A percentile compares a stretch with the other conserved stretches of the same genome.
Evolutionary conservation across 169 alveolate genomes (phyloP).

Genomic region (Cryptosporidium meleagridis): DNA sequence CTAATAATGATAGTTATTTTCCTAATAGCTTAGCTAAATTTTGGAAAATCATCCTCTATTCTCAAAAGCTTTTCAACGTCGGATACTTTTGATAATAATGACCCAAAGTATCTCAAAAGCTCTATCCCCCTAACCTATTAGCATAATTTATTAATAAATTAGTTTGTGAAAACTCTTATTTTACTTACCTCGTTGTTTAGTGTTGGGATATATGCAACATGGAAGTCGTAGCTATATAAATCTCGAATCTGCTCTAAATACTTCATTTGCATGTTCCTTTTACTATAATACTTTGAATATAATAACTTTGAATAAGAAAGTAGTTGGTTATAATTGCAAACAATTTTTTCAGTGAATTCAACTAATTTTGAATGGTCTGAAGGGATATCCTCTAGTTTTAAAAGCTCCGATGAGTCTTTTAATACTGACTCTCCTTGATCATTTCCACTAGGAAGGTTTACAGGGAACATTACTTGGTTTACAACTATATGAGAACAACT

Average conservation of each 20-base stretch:
- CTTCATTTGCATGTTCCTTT: slow-evolving; percentile 93
- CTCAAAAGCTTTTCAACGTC: slow-evolving; percentile 20
- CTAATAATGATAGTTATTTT: neutral
- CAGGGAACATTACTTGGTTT: slow-evolving; percentile 95
- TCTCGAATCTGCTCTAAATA: slow-evolving; percentile 94
- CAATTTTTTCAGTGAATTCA: slow-evolving; percentile 13
- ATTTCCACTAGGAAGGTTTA: slow-evolving; percentile 71
- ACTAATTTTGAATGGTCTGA: slow-evolving; percentile 1
- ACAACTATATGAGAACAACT: slow-evolving; percentile 96
- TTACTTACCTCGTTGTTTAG: slow-evolving; percentile 90
- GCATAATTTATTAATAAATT: neutral
- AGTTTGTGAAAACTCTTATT: neutral
- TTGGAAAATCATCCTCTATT: slow-evolving; percentile 27
- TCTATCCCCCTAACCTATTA: slow-evolving; percentile 79
- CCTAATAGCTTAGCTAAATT: neutral
- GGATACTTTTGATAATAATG: slow-evolving; percentile 23
- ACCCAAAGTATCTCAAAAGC: slow-evolving; percentile 55
- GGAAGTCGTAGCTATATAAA: slow-evolving; percentile 94
- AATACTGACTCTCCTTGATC: neutral
- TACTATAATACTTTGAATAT: slow-evolving; percentile 85
- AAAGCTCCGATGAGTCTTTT: neutral
- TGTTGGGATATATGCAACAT: slow-evolving; percentile 90
- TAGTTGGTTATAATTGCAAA: slow-evolving; percentile 12
- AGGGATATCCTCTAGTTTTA: slow-evolving; percentile 35
- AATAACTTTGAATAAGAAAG: slow-evolving; percentile 76